Base-by-base conservation (phyloP, 208 protist genomes). In the Porcisia deanei region DNA sequence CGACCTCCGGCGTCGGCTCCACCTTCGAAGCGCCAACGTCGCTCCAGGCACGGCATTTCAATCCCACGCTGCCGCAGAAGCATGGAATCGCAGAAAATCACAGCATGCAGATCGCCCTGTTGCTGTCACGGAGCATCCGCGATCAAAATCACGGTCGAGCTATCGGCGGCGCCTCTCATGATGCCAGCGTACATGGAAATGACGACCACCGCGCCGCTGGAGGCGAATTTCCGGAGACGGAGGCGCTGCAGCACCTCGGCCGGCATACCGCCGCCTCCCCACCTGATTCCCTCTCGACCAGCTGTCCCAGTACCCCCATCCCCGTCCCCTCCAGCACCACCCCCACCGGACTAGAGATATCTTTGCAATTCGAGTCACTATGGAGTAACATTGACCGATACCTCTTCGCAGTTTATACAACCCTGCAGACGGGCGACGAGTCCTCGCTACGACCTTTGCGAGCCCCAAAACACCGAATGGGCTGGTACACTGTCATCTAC, bases 401-500 rank as follows among this genome's bases (percentile, higher is more conserved):
- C 76, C 77, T 89, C 58, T 83, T 84, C 71, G 70, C 76, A 14
- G 73, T 83, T 18, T 86, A 87, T 75, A 85, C 76, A 18, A 78
- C 85, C 2, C 58, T 86, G 75, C 76, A 83, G 52, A 76, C 82
- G 5, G 69, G 64, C 25, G 79, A 83, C 49, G 84, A 85, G 73
- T 76, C 55, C 61, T 66, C 77, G 64, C 78, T 83, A 58, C 77
- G 73, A 43, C 73, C 75, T 65, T 73, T 72, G 69, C 85, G 83
- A 39, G 80, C 82, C 49, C 84, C 85, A 22, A 85, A 86, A 61
- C 76, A 91, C 73, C 84, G 83, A 55, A 96, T 96, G 91, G 83
- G 78, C 43, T 96, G 88, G 88, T 92, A 95, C 76, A 82, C 88
- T 2, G 73, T 82, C 43, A 85, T 95, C 59, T 95, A 95, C 78